phyloP scores from a whole-genome alignment of 2,329 filamentous ascomycete genomes.

The Penicillium sp. region DNA sequence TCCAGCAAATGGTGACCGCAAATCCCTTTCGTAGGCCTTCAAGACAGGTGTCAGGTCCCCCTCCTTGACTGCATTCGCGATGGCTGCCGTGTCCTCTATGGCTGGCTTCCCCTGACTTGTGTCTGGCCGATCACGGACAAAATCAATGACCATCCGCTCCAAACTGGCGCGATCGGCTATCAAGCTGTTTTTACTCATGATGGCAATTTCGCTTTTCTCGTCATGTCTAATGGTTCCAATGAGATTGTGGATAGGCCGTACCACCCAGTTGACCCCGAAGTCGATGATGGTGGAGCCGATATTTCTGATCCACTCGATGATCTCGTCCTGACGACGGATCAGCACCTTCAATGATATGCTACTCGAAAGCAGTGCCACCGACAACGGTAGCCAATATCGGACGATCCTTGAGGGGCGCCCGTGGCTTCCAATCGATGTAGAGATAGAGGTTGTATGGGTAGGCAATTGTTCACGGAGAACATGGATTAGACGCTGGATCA shows the following conservation, averaged over 20 bases:
- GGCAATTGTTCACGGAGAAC: slow-evolving; percentile 72
- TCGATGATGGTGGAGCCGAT: slow-evolving; percentile 77
- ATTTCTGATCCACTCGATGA: slow-evolving; percentile 76
- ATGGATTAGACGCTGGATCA: slow-evolving; percentile 42
- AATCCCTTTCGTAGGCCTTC: slow-evolving; percentile 85
- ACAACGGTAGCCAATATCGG: slow-evolving; percentile 84
- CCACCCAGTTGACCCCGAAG: slow-evolving; percentile 96
- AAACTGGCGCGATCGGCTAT: slow-evolving; percentile 87
- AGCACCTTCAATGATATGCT: slow-evolving; percentile 82
- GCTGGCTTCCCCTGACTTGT: slow-evolving; percentile 53
- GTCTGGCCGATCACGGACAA: slow-evolving; percentile 78
- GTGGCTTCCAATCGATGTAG: slow-evolving; percentile 60
- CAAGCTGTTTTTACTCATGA: slow-evolving; percentile 92
- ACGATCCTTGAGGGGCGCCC: slow-evolving; percentile 74
- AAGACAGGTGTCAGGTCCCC: slow-evolving; percentile 92
- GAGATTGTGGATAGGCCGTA: slow-evolving; percentile 80
- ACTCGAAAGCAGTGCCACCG: slow-evolving; percentile 73
- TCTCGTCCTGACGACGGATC: slow-evolving; percentile 71
- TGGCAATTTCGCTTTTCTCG: slow-evolving; percentile 86
- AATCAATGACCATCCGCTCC: slow-evolving; percentile 97
- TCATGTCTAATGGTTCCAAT: slow-evolving; percentile 93
- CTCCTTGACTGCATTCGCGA: slow-evolving; percentile 79
- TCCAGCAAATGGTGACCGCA: slow-evolving; percentile 78
- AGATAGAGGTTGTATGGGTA: slow-evolving; percentile 61
- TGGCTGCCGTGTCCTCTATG: slow-evolving; percentile 67